phyloP scores from a whole-genome alignment of 495 filamentous ascomycete genomes.

The Aspergillus steynii region DNA sequence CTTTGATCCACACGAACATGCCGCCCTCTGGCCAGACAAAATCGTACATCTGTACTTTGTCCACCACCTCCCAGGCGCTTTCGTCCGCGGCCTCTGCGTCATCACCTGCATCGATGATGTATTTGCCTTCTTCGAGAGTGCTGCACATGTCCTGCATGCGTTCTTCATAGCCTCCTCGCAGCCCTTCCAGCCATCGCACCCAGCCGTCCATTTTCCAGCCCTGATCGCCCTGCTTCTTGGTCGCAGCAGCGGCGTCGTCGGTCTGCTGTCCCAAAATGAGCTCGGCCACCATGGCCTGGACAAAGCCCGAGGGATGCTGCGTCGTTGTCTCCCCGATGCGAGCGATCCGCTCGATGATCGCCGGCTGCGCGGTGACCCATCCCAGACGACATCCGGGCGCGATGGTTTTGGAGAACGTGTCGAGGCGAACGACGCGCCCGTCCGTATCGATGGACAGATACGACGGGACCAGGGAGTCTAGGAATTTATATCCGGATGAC shows the following conservation, averaged over 20 bases:
- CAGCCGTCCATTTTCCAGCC: constrained; percentile 85
- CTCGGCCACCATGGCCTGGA: constrained; percentile 77
- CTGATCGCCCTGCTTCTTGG: constrained; percentile 26
- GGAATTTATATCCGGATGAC: constrained; percentile 72
- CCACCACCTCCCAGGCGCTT: constrained; percentile 66
- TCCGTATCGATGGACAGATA: constrained; percentile 75
- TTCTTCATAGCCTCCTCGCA: constrained; percentile 77
- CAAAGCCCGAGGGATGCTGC: constrained; percentile 84
- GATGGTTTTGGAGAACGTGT: constrained; percentile 82
- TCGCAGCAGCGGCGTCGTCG: constrained; percentile 23
- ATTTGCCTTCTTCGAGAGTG: constrained; percentile 64
- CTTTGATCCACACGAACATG: constrained; percentile 86
- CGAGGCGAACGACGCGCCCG: constrained; percentile 83
- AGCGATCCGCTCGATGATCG: constrained; percentile 69
- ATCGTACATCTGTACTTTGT: constrained; percentile 66
- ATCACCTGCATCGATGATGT: constrained; percentile 48
- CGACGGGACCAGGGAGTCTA: constrained; percentile 82
- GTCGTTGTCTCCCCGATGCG: constrained; percentile 74
- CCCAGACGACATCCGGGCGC: constrained; percentile 74
- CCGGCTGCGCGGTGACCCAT: constrained; percentile 81
- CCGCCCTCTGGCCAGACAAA: constrained; percentile 83
- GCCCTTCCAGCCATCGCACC: constrained; percentile 83
- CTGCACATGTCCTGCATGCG: constrained; percentile 77
- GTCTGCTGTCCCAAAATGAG: constrained; percentile 69
- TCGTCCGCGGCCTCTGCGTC: constrained; percentile 34